Base-by-base conservation (phyloP, 768 basidiomycete species). In the Dioszegia aurantiaca region DNA sequence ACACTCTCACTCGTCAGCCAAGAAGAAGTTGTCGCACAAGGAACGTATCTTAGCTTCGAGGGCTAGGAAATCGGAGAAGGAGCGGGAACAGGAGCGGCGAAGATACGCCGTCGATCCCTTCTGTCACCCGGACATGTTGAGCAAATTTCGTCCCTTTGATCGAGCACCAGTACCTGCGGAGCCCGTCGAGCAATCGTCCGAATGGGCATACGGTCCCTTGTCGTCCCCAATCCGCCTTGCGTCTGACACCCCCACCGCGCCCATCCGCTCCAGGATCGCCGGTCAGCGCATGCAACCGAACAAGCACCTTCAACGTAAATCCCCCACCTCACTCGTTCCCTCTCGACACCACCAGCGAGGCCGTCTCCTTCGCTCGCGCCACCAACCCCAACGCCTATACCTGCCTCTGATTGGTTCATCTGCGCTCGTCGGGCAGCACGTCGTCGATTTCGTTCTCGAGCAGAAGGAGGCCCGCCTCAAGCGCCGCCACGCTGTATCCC, bases 271-370 rank as follows among this genome's bases (percentile, higher is more conserved):
- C 12, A 3, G 51, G 10, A 53, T 53, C n/a, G 14, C 26, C 24
- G 51, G 51, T 16, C 51, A 53, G 37, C 51, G 36, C 26, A 53
- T 31, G 10, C 19, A 19, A 17, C 36, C 51, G 19, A 53, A 53
- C 37, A 39, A 40, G 23, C 40, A 40, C 26, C 37, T 53, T 14
- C 36, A 12, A 6, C 36, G 51, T 1, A 28, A 24, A 53, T 53
- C 51, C 21, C 51, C 51, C 2, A 53, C 51, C n/a, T 53, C 51
- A 6, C 51, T 53, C 51, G 23, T 53, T 24, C 51, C 51, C 17
- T 53, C 51, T 26, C 51, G 51, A 6, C 37, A 39, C 17, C 51
- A 28, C 17, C 5, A 17, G 11, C 5, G 16, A 17, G 36, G 51
- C 8, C 51, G 24, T 26, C 26, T 27, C 19, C 37, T 8, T 17